Conservation (phyloP, 257 asterid species). For the Thymus quinquecostatus region DNA sequence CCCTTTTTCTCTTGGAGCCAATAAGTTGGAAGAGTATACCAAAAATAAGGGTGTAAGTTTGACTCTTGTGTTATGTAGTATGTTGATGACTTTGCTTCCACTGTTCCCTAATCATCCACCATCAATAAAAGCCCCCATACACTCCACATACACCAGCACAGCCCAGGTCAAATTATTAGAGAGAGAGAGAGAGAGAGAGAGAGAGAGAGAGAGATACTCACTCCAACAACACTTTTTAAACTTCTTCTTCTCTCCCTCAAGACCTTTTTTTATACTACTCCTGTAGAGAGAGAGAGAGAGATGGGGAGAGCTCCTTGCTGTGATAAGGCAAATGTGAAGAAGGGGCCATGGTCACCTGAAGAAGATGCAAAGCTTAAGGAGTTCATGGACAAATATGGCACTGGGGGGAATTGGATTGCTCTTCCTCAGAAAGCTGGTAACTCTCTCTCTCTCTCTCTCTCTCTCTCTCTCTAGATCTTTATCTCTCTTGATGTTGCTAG, state of each 20-base stretch:
- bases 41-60: slow-evolving; percentile 22
- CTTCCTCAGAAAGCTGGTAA: slow-evolving; percentile 89
- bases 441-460: not conserved
- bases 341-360: slow-evolving; percentile 97
- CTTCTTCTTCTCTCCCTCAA: not conserved
- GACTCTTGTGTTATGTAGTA: slow-evolving; percentile 42
- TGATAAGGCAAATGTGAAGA: slow-evolving; percentile 90
- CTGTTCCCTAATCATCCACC: slow-evolving; percentile 30
- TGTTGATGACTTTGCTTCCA: slow-evolving; percentile 10
- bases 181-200: slow-evolving; percentile 14
- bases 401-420: slow-evolving; percentile 86
- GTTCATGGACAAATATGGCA: slow-evolving; percentile 71
- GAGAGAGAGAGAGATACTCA: no score
- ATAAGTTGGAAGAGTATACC: slow-evolving; percentile 1
- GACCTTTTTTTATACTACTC: no score
- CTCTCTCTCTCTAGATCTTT: not conserved
- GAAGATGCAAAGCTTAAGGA: slow-evolving; percentile 91
- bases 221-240: no score
- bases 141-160: slow-evolving; percentile 5
- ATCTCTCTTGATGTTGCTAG: not conserved
- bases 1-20: not conserved
- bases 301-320: slow-evolving; percentile 99
- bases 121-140: slow-evolving; percentile 36
- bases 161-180: slow-evolving; percentile 41
- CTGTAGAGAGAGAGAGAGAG: slow-evolving; percentile 29